Base-by-base conservation (phyloP, 108 stramenopile species). In the Cyclotella choctawhatcheeana region DNA sequence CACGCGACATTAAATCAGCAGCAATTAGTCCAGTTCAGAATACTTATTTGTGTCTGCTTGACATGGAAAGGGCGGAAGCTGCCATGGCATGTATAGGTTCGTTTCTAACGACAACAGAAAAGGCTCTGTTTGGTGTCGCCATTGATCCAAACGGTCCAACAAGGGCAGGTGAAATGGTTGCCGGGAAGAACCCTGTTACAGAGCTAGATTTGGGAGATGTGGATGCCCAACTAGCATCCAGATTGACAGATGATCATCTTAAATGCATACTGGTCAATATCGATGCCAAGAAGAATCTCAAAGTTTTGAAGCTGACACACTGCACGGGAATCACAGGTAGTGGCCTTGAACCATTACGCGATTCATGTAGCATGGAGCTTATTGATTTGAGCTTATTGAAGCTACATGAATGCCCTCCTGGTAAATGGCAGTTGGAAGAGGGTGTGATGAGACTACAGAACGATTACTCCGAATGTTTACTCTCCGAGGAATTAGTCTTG, bases 311-410 rank as follows among this genome's bases (percentile, higher is more conserved):
- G 44, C 29, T 72, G 5, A 35, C 71, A 14, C 10, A 44, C 29
- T 62, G 71, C 61, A 0, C 33, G 2, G 35, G 35, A 40, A 53
- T 72, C 6, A 63, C 60, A 18, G 71, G 71, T 26, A 37, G 2
- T 0, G 71, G 71, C 5, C 61, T 72, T 2, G 61, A 72, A 25
- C 71, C 71, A 2, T 61, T 72, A 10, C 60, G 61, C 12, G 59
- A 37, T 29, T 72, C 71, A 16, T 5, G 5, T 48, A 34, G 29
- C 30, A 17, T 72, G n/a, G 34, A 56, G 26, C 53, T 59, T 17
- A 63, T 72, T 22, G 71, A 72, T 25, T 7, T 62, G 24, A 72
- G 71, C 32, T 61, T 72, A 16, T 16, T 47, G 1, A 27, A 33
- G 56, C 44, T 52, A 20, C 55, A 70, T 27, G 43, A 58, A 30